Percentiles rank a stretch among this genome's conserved stretches.
Conservation (phyloP, 2,329 filamentous ascomycete genomes). For the Venturia pyrina region DNA sequence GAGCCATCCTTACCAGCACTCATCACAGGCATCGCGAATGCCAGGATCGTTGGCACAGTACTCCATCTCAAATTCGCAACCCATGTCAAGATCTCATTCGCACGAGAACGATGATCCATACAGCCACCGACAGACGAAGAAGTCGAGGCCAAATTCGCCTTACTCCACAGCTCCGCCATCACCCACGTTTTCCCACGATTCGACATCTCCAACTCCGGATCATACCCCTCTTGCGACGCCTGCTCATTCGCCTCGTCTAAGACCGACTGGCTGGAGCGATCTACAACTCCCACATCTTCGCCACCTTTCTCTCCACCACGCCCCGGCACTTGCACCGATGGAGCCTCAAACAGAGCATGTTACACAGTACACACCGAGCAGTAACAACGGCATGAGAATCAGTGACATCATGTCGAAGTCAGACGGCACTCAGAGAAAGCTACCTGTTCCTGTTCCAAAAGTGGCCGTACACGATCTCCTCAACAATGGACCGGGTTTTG, state of each 20-base stretch:
- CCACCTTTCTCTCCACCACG: constrained; percentile 55
- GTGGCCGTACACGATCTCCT: constrained; percentile 80
- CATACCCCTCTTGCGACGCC: constrained; percentile 98
- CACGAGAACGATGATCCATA: constrained; percentile 78
- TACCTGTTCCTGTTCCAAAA: constrained; percentile 82
- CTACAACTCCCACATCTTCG: constrained; percentile 80
- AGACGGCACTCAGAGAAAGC: constrained; percentile 79
- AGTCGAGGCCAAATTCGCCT: constrained; percentile 85
- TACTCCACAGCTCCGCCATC: constrained; percentile 94
- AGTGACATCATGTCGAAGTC: constrained; percentile 87
- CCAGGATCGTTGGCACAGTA: constrained; percentile 29
- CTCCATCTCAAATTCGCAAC: constrained; percentile 61
- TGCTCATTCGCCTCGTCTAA: constrained; percentile 83
- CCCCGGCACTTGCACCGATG: constrained; percentile 60
- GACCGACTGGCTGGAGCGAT: constrained; percentile 57
- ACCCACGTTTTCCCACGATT: constrained; percentile 93
- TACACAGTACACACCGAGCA: constrained; percentile 46
- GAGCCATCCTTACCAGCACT: constrained; percentile 34
- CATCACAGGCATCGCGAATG: constrained; percentile 46
- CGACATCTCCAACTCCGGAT: constrained; percentile 87
- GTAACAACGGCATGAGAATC: constrained; percentile 61
- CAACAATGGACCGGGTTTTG: constrained; percentile 53
- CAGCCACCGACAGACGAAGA: constrained; percentile 65
- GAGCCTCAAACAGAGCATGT: constrained; percentile 54
- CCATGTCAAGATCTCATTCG: constrained; percentile 84